A percentile compares a stretch with the other conserved stretches of the same genome.
Conservation (phyloP, 768 basidiomycete species). For the Russula virescens region DNA sequence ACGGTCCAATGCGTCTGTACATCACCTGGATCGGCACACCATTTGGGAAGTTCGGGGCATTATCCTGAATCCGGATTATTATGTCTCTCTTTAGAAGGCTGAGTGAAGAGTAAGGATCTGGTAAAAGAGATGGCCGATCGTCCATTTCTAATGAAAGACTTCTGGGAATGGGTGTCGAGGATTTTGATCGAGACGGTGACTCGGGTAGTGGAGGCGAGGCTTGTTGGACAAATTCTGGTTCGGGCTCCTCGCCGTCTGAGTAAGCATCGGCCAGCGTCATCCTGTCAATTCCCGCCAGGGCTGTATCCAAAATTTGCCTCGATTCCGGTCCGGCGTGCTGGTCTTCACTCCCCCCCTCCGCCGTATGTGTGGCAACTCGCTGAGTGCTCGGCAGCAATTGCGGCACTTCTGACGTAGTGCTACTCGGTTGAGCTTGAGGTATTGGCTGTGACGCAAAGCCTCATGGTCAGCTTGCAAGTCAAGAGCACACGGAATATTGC, state of each 20-base stretch:
- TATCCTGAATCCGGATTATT: conserved; percentile 21
- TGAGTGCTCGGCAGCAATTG: not conserved
- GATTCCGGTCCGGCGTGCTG: not conserved
- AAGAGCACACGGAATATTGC: not conserved
- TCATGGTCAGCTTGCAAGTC: not conserved
- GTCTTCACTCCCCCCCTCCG: not conserved
- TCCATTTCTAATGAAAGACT: not conserved
- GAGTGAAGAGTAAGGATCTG: conserved; percentile 24
- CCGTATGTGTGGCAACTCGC: not conserved
- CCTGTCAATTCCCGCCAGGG: not conserved
- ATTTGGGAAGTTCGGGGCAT: conserved; percentile 3
- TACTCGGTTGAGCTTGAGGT: not conserved
- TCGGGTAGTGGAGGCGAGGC: not conserved
- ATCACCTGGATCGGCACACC: conserved; percentile 16
- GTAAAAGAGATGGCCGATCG: not conserved
- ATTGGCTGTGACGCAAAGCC: not conserved
- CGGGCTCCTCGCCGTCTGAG: not conserved
- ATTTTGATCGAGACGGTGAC: not conserved
- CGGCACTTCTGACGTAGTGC: not conserved
- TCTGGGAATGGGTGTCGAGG: not conserved
- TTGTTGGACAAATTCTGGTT: not conserved
- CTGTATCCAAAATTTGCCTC: not conserved
- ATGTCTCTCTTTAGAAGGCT: conserved; percentile 20
- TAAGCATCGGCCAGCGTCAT: not conserved
- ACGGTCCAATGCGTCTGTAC: not conserved